Conservation (phyloP, 169 alveolate genomes). For the Nephromyces sp. region DNA sequence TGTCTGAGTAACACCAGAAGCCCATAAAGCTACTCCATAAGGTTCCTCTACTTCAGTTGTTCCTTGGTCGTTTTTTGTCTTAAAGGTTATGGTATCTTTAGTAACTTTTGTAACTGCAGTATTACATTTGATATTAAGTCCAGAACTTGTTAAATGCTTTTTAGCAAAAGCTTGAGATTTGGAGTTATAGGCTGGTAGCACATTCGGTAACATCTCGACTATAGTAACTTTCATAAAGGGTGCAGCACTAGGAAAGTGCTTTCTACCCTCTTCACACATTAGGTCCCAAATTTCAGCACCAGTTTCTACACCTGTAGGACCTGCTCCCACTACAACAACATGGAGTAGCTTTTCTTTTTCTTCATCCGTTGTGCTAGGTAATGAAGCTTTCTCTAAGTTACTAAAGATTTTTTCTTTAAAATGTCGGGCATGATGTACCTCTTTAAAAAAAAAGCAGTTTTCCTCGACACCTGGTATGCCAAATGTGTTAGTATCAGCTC, state of each 20-base stretch:
- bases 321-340: slow-evolving; percentile 41
- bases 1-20: slow-evolving; percentile 9
- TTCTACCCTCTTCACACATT: slow-evolving; percentile 3
- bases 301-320: slow-evolving; percentile 44
- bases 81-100: not conserved
- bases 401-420: slow-evolving; percentile 2
- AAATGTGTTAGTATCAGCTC: slow-evolving; percentile 34
- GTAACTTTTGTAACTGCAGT: not conserved
- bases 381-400: slow-evolving; percentile 19
- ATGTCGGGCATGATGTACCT: slow-evolving; percentile 25
- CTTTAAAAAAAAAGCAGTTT: slow-evolving; percentile 25
- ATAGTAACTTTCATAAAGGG: not conserved
- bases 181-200: slow-evolving; percentile 10
- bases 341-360: slow-evolving; percentile 23
- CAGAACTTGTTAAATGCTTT: not conserved
- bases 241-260: slow-evolving; percentile 1
- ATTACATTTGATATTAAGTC: not conserved
- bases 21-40: slow-evolving; percentile 24
- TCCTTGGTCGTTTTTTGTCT: not conserved
- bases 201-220: slow-evolving; percentile 18
- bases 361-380: slow-evolving; percentile 12
- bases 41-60: slow-evolving; percentile 1
- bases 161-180: not conserved
- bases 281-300: slow-evolving; percentile 36
- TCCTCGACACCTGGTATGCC: slow-evolving; percentile 29